Conservation (phyloP, 345 rosid genomes). For the Turritis glabra region DNA sequence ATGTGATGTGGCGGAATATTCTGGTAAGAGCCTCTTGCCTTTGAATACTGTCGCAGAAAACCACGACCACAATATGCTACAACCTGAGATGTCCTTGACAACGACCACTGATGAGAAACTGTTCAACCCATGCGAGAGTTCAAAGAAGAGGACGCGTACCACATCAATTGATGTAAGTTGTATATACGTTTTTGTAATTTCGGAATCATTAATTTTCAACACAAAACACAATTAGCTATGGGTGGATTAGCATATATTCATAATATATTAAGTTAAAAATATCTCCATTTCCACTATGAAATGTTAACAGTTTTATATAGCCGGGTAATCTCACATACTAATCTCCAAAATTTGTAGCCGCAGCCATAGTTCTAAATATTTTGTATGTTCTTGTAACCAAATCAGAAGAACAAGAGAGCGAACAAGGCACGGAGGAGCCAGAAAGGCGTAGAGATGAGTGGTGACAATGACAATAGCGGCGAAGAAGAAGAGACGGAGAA, state of each 20-base stretch:
- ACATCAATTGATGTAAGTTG: conserved; percentile 52
- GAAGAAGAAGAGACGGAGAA: conserved; percentile 18
- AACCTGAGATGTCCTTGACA: conserved; percentile 12
- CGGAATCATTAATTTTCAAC: background rate
- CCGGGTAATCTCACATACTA: background rate
- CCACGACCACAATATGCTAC: conserved; percentile 22
- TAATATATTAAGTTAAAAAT: too few relatives aligned
- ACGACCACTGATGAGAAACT: conserved; percentile 35
- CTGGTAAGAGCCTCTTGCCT: conserved; percentile 24
- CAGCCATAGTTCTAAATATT: background rate
- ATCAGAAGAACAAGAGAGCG: conserved; percentile 48
- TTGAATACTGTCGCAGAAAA: conserved; percentile 25
- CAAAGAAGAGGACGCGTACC: conserved; percentile 60
- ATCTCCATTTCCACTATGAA: background rate
- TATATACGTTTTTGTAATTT: background rate
- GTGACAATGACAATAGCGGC: conserved; percentile 41
- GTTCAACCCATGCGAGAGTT: conserved; percentile 33
- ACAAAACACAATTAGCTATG: background rate
- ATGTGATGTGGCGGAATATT: conserved; percentile 38
- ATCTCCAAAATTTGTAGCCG: background rate
- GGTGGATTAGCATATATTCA: background rate
- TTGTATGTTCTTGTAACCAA: conserved; percentile 22
- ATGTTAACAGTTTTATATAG: background rate
- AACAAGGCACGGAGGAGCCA: conserved; percentile 46
- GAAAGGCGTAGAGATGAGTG: conserved; percentile 38